Conservation (phyloP, 2,329 filamentous ascomycete species). For the Arachnomyces sp. region DNA sequence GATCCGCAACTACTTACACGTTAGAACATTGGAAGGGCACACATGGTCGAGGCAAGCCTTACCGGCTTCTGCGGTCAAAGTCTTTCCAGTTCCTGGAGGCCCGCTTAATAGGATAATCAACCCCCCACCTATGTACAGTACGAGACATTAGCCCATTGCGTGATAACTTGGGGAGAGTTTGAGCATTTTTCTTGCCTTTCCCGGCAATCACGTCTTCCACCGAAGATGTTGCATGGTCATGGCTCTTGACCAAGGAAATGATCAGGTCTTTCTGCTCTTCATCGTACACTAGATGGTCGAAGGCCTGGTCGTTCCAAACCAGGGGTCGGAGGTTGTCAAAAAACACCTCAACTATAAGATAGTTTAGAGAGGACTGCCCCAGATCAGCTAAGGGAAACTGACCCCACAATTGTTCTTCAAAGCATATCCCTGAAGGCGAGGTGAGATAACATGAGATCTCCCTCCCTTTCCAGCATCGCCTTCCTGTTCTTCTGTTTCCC, state of each 20-base stretch:
- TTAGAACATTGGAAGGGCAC: slow-evolving; percentile 18
- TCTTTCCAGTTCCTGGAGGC: slow-evolving; percentile 24
- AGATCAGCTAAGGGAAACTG: slow-evolving; percentile 20
- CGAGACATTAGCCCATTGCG: neutral
- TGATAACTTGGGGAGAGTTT: slow-evolving; percentile 19
- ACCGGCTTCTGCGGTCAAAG: slow-evolving; percentile 26
- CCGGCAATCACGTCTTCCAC: slow-evolving; percentile 25
- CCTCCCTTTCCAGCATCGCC: slow-evolving; percentile 31
- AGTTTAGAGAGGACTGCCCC: no score
- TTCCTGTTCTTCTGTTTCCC: slow-evolving; percentile 33
- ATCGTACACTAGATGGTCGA: slow-evolving; percentile 41
- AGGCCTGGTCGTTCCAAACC: slow-evolving; percentile 41
- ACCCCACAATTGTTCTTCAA: slow-evolving; percentile 46
- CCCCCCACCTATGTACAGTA: slow-evolving; percentile 2
- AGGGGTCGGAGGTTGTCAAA: slow-evolving; percentile 35
- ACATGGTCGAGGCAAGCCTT: slow-evolving; percentile 17
- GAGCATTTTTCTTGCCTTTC: slow-evolving; percentile 27
- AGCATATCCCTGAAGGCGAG: slow-evolving; percentile 38
- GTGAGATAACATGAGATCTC: slow-evolving; percentile 36
- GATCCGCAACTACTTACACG: slow-evolving; percentile 10
- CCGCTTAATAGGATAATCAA: slow-evolving; percentile 8
- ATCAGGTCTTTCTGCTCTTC: slow-evolving; percentile 43
- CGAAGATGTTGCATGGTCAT: no score
- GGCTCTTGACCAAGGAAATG: slow-evolving; percentile 43
- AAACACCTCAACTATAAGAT: slow-evolving; percentile 4